phyloP scores from a whole-genome alignment of 305 asterid genomes.

The Salvia sclarea region DNA sequence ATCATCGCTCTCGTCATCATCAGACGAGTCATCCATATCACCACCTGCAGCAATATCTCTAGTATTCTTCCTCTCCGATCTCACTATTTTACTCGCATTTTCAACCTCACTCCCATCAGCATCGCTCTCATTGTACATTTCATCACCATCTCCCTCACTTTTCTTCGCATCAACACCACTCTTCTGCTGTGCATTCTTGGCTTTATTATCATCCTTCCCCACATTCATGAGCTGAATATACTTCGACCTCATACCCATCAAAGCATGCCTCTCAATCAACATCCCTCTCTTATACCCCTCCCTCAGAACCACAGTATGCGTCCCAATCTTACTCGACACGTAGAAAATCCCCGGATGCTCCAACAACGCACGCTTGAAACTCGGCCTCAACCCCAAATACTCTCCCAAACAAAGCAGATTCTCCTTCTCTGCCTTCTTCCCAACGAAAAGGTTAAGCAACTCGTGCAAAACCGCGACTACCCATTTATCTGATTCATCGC shows the following conservation, averaged over 20 bases:
- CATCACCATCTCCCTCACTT: constrained; percentile 40
- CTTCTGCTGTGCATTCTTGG: constrained; percentile 37
- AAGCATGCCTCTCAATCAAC: constrained; percentile 59
- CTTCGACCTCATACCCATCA: constrained; percentile 68
- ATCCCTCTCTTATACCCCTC: constrained; percentile 77
- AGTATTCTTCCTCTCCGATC: constrained; percentile 25
- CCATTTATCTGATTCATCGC: constrained; percentile 85
- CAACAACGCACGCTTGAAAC: constrained; percentile 69
- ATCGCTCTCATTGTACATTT: constrained; percentile 16
- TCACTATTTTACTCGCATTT: constrained; percentile 36
- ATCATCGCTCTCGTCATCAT: constrained; percentile 4
- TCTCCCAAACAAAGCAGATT: constrained; percentile 67
- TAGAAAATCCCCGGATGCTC: constrained; percentile 92
- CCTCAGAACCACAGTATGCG: constrained; percentile 70
- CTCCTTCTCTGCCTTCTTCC: constrained; percentile 80
- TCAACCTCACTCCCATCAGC: constrained; percentile 27
- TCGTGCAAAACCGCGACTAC: constrained; percentile 76
- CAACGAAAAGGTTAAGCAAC: constrained; percentile 70
- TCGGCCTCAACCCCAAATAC: constrained; percentile 74
- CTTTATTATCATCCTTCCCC: constrained; percentile 45
- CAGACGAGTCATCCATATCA: not conserved
- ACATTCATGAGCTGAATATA: constrained; percentile 64
- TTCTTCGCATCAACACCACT: constrained; percentile 35
- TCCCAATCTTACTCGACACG: constrained; percentile 67
- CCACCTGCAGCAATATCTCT: constrained; percentile 21